phyloP scores from a whole-genome alignment of 83 land plant species.

The Thuja plicata region DNA sequence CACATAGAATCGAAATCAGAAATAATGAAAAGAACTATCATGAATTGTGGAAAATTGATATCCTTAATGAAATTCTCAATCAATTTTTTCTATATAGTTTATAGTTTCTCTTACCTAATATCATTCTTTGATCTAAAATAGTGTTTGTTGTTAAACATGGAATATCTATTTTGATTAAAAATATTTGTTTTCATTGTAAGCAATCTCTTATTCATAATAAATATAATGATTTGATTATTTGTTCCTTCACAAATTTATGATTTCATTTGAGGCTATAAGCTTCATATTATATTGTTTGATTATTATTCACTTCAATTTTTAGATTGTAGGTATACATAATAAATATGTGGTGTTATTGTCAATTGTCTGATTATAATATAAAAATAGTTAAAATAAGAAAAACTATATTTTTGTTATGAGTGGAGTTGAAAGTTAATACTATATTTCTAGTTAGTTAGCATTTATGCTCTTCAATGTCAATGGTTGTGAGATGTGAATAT shows the following conservation, averaged over 20 bases:
- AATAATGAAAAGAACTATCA: no score
- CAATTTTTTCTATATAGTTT: not conserved
- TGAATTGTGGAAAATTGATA: no score
- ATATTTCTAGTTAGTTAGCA: constrained; percentile 67
- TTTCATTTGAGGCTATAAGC: not conserved
- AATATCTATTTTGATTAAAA: not conserved
- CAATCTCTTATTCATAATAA: not conserved
- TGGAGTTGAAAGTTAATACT: constrained; percentile 93
- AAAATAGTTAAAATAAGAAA: constrained; percentile 97
- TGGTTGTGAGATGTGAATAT: not conserved
- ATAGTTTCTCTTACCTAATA: not conserved
- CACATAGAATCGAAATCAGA: no score
- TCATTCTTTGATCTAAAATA: not conserved
- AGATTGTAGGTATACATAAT: constrained; percentile 80
- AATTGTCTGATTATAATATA: constrained; percentile 94
- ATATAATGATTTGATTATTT: not conserved
- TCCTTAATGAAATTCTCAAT: no score
- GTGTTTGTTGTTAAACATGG: not conserved
- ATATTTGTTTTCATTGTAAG: not conserved
- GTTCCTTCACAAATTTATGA: not conserved
- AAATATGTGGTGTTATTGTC: constrained; percentile 77
- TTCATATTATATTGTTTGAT: not conserved
- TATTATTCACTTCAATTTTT: not conserved
- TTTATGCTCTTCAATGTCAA: not conserved
- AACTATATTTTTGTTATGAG: constrained; percentile 80